Evolutionary conservation across 306 rosid species (phyloP).

Genomic region (Prunus padus): DNA sequence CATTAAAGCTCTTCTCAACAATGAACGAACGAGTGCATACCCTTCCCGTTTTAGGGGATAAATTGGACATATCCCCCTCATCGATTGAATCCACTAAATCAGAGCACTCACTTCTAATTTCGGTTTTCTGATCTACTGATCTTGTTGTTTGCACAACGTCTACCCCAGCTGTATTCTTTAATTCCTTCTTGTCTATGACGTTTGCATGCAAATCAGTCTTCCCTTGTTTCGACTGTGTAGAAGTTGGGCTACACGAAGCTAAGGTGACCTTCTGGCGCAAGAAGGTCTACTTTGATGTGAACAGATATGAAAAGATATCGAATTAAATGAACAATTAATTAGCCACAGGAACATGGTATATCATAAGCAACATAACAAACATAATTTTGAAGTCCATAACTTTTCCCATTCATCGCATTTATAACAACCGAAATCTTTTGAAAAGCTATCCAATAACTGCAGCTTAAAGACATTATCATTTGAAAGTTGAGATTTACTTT

Average conservation of each 20-base stretch:
- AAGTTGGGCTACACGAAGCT: constrained; percentile 48
- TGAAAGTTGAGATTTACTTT: not conserved
- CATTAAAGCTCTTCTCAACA: constrained; percentile 25
- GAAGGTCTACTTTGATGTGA: constrained; percentile 57
- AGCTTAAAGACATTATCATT: not conserved
- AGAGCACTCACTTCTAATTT: constrained; percentile 29
- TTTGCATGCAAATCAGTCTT: constrained; percentile 29
- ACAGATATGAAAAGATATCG: not conserved
- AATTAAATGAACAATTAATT: not conserved
- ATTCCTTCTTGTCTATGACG: constrained; percentile 33
- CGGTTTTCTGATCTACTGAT: constrained; percentile 35
- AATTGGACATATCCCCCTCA: constrained; percentile 36
- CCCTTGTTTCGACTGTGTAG: constrained; percentile 42
- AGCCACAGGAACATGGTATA: constrained; percentile 12
- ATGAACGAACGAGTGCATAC: constrained; percentile 22
- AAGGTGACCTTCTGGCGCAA: constrained; percentile 89
- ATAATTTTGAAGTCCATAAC: not conserved
- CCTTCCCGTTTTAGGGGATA: constrained; percentile 23
- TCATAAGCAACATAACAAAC: not conserved
- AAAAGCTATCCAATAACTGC: constrained; percentile 5
- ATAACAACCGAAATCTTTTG: not conserved
- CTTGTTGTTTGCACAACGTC: constrained; percentile 29
- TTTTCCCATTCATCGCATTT: not conserved
- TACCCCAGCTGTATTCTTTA: constrained; percentile 34
- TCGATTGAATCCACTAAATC: constrained; percentile 40